These are phyloP conservation scores for Cryphonectria japonica DNA, from an alignment of 2,329 filamentous ascomycete species.

Conservation along the genomic window DNA sequence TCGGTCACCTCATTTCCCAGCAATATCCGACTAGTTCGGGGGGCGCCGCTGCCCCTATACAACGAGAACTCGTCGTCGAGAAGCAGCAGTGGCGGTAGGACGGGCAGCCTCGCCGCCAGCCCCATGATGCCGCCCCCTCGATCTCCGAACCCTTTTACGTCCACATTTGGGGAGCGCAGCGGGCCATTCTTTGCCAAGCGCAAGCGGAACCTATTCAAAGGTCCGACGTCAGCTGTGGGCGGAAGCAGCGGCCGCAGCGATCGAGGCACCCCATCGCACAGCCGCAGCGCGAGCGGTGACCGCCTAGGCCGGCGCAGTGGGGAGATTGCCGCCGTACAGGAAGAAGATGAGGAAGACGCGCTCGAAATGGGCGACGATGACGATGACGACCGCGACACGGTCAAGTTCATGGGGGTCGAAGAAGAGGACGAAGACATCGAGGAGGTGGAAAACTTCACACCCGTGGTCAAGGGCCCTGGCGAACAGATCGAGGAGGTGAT, in stretches of 20 bases:
- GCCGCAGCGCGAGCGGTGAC: constrained; percentile 64
- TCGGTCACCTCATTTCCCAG: constrained; percentile 71
- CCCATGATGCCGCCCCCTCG: constrained; percentile 44
- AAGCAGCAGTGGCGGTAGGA: constrained; percentile 19
- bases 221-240: constrained; percentile 67
- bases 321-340: constrained; percentile 70
- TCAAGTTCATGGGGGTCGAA: constrained; percentile 51
- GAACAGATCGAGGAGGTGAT: constrained; percentile 31
- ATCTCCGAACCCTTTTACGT: constrained; percentile 62
- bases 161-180: constrained; percentile 41
- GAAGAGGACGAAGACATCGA: constrained; percentile 53
- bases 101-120: constrained; percentile 37
- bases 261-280: constrained; percentile 40
- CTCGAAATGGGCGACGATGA: constrained; percentile 34
- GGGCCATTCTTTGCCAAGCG: constrained; percentile 72
- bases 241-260: constrained; percentile 43
- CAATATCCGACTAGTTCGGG: constrained; percentile 82
- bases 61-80: constrained; percentile 60
- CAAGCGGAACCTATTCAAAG: constrained; percentile 82
- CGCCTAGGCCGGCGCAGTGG: constrained; percentile 69
- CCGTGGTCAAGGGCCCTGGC: constrained; percentile 28
- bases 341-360: constrained; percentile 59
- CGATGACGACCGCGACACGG: constrained; percentile 49
- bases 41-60: constrained; percentile 55
- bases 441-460: constrained; percentile 34